Evolutionary conservation across 257 asterid genomes (phyloP).

Genomic region (Sherardia arvensis): DNA sequence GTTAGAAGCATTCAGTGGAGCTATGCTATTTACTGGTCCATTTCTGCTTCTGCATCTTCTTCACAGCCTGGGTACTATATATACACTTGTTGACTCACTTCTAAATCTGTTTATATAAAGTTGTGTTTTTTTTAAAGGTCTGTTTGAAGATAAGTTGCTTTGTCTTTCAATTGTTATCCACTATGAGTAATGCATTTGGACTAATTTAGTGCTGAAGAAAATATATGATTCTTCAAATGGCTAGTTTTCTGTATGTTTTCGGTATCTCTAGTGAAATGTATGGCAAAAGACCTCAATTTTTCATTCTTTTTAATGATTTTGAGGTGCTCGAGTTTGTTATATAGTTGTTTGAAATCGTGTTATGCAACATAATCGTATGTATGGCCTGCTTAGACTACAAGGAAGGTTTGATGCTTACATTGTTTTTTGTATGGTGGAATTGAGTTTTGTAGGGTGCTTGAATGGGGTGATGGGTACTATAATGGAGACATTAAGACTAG

Average conservation of each 20-base stretch:
- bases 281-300: neutral
- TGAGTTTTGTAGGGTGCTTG: slow-evolving; percentile 41
- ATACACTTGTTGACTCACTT: slow-evolving; percentile 10
- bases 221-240: neutral
- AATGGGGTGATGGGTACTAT: slow-evolving; percentile 89
- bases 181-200: neutral
- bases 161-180: neutral
- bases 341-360: neutral
- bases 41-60: slow-evolving; percentile 27
- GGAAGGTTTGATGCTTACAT: neutral
- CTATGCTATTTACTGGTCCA: slow-evolving; percentile 86
- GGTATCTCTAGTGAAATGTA: neutral
- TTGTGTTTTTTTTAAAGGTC: neutral
- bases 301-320: neutral
- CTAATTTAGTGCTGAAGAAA: neutral
- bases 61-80: slow-evolving; percentile 57
- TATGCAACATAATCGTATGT: neutral
- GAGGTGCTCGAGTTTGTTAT: neutral
- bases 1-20: slow-evolving; percentile 84
- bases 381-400: neutral
- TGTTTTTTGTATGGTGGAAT: neutral
- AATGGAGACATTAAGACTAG: slow-evolving; percentile 93
- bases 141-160: neutral
- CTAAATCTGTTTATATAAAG: neutral
- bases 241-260: neutral